Evolutionary conservation across 208 protist species (phyloP).

Genomic region (Balamuthia mandrillaris): DNA sequence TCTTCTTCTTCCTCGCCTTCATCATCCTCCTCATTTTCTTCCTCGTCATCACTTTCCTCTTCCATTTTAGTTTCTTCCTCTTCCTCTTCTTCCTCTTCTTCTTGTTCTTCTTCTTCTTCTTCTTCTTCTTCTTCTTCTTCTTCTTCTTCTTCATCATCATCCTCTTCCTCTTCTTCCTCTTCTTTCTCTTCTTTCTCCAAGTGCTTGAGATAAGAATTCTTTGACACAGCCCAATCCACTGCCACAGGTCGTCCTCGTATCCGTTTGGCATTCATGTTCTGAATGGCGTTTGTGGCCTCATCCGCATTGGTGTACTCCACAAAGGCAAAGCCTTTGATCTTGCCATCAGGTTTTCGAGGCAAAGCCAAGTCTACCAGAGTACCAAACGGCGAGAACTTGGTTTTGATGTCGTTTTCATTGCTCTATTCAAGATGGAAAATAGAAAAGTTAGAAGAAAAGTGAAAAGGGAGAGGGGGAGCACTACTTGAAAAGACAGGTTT

Average conservation of each 20-base stretch:
- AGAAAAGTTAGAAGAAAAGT: neutral
- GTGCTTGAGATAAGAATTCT: neutral
- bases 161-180: neutral
- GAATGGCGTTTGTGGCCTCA: conserved; percentile 65
- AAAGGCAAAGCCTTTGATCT: conserved; percentile 76
- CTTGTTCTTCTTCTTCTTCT: neutral
- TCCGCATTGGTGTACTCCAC: conserved; percentile 71
- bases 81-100: neutral
- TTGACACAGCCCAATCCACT: neutral
- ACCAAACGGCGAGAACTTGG: neutral
- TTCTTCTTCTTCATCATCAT: neutral
- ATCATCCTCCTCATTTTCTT: neutral
- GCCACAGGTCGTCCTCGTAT: neutral
- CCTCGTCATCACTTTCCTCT: neutral
- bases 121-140: neutral
- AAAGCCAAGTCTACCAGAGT: neutral
- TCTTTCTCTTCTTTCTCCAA: neutral
- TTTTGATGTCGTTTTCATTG: neutral
- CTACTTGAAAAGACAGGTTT: neutral
- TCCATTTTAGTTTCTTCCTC: neutral
- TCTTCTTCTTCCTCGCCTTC: neutral
- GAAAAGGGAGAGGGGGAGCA: neutral
- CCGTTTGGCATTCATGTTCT: conserved; percentile 68
- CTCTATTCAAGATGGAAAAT: neutral
- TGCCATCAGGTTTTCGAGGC: neutral